These are phyloP conservation scores for Sutorius eximius DNA, from an alignment of 1,284 basidiomycete genomes.

Conservation along the genomic window DNA sequence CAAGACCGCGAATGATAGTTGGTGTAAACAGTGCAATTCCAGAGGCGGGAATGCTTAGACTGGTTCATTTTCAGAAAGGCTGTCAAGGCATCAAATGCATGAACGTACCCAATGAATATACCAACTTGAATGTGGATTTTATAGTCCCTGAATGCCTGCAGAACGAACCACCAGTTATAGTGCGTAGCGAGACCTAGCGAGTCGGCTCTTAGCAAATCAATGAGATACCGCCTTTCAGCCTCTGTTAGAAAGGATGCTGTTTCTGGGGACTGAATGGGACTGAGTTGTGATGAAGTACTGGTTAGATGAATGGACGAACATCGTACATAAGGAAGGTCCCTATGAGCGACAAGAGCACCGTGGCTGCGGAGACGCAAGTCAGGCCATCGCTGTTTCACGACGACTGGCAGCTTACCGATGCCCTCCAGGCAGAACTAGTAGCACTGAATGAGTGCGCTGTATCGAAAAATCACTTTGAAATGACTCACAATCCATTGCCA, in stretches of 20 bases:
- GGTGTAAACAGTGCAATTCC: conserved; percentile 58
- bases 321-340: conserved; percentile 46
- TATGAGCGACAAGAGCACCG: conserved; percentile 38
- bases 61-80: conserved; percentile 10
- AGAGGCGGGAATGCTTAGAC: conserved; percentile 51
- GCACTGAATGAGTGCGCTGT: neutral
- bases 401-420: conserved; percentile 11
- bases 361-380: conserved; percentile 21
- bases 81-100: neutral
- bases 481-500: conserved; percentile 50
- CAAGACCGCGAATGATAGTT: conserved; percentile 53
- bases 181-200: conserved; percentile 31
- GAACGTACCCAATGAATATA: conserved; percentile 42
- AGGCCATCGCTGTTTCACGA: neutral
- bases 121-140: conserved; percentile 44
- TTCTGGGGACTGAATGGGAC: conserved; percentile 39
- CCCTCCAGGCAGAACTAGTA: conserved; percentile 37
- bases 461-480: neutral
- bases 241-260: conserved; percentile 46
- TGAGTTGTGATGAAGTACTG: conserved; percentile 1
- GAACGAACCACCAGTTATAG: conserved; percentile 38
- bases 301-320: conserved; percentile 23
- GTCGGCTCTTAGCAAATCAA: conserved; percentile 40
- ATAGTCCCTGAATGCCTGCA: conserved; percentile 43
- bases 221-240: conserved; percentile 36